phyloP scores from a whole-genome alignment of 2,329 filamentous ascomycete genomes.

The Geosmithia putterillii region DNA sequence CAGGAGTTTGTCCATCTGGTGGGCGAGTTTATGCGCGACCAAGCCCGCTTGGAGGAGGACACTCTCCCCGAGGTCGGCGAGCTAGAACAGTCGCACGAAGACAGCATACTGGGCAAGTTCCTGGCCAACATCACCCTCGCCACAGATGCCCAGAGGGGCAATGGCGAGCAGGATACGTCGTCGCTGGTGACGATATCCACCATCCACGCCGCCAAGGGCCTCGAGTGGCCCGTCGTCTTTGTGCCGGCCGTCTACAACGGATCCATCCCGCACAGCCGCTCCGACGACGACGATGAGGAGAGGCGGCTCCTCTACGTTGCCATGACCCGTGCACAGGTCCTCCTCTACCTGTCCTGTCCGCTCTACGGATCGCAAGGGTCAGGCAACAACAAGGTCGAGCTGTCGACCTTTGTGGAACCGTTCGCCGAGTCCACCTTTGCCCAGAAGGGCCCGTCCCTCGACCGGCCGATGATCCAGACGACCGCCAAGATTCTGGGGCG shows the following conservation, averaged over 20 bases:
- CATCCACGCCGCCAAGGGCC: conserved; percentile 88
- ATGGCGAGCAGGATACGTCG: conserved; percentile 40
- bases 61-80: conserved; percentile 57
- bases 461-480: conserved; percentile 46
- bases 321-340: conserved; percentile 82
- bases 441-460: conserved; percentile 57
- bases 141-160: conserved; percentile 59
- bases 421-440: conserved; percentile 27
- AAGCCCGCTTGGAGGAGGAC: conserved; percentile 35
- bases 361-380: conserved; percentile 48
- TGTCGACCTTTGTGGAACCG: conserved; percentile 61
- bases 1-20: conserved; percentile 78
- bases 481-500: conserved; percentile 62
- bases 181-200: conserved; percentile 80
- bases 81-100: conserved; percentile 54
- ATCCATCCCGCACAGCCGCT: conserved; percentile 76
- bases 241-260: conserved; percentile 83
- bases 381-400: conserved; percentile 42
- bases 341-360: conserved; percentile 79
- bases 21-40: conserved; percentile 49
- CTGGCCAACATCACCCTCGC: conserved; percentile 85
- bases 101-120: conserved; percentile 58
- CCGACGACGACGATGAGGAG: conserved; percentile 81
- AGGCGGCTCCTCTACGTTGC: conserved; percentile 84
- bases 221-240: conserved; percentile 95